phyloP scores from a whole-genome alignment of 202 grass and related monocot genomes.

The Miscanthus sacchariflorus region DNA sequence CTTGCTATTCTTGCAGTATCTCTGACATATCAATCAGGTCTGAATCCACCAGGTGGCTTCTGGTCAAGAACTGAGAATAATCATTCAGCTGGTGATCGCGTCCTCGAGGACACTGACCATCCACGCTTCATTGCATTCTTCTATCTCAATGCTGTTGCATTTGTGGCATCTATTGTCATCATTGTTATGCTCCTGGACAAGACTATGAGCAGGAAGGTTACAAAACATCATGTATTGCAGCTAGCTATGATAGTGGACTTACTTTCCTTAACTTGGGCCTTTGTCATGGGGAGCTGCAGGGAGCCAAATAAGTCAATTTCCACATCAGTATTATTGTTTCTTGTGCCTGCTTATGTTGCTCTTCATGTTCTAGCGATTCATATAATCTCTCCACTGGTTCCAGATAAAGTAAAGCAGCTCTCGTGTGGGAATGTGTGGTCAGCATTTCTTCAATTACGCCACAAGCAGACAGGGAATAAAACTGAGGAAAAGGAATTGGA shows the following conservation, averaged over 20 bases:
- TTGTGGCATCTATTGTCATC: conserved; percentile 63
- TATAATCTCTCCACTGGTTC: conserved; percentile 15
- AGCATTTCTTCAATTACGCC: not conserved
- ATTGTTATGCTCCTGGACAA: conserved; percentile 64
- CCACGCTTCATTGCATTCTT: conserved; percentile 60
- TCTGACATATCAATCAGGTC: conserved; percentile 54
- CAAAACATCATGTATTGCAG: conserved; percentile 43
- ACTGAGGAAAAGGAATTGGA: conserved; percentile 36
- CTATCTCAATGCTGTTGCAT: conserved; percentile 58
- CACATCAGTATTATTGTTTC: conserved; percentile 37
- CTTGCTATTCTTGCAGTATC: conserved; percentile 62
- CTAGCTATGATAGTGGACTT: conserved; percentile 56
- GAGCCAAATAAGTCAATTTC: conserved; percentile 34
- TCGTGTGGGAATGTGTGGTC: not conserved
- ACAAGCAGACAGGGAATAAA: not conserved
- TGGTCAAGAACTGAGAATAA: conserved; percentile 6
- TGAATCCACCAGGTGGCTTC: conserved; percentile 61
- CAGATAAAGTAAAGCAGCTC: not conserved
- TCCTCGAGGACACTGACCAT: conserved; percentile 47
- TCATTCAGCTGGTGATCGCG: conserved; percentile 28
- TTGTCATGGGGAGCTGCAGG: conserved; percentile 56
- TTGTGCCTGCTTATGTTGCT: conserved; percentile 54
- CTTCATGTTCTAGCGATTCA: conserved; percentile 45
- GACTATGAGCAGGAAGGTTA: conserved; percentile 22
- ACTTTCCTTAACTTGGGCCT: conserved; percentile 60